Evolutionary conservation across 2,329 filamentous ascomycete species (phyloP).

Genomic region (Passalora sequoiae): DNA sequence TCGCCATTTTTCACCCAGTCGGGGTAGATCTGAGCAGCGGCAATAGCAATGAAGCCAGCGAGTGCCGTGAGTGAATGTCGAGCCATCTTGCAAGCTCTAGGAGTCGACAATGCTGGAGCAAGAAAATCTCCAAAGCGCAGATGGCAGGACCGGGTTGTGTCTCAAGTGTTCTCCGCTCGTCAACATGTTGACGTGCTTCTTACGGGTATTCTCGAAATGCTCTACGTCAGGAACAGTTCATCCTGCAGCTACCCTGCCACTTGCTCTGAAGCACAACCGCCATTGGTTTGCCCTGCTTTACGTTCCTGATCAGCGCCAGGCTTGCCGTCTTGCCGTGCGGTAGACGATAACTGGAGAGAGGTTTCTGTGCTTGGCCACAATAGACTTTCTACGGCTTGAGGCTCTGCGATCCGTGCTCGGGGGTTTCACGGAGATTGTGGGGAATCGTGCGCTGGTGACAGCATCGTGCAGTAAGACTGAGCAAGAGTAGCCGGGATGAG

Average conservation of each 20-base stretch:
- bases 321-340: not conserved
- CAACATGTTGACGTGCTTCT: constrained; percentile 5
- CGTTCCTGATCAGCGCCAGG: constrained; percentile 3
- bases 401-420: not conserved
- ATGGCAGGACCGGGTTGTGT: not conserved
- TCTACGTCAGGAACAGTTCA: constrained; percentile 5
- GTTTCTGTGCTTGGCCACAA: not conserved
- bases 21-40: constrained; percentile 1
- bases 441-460: not conserved
- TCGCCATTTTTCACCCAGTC: constrained; percentile 6
- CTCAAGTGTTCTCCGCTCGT: too few relatives aligned
- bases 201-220: not conserved
- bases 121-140: too few relatives aligned
- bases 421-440: not conserved
- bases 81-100: not conserved
- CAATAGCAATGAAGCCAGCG: constrained; percentile 1
- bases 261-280: not conserved
- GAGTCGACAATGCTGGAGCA: not conserved
- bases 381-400: not conserved
- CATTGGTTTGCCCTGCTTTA: not conserved
- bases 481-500: too few relatives aligned
- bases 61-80: not conserved
- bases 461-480: too few relatives aligned
- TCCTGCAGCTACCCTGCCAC: not conserved
- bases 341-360: not conserved